These are phyloP conservation scores for Citeromyces matritensis DNA, from an alignment of 805 yeast genomes.

Conservation along the genomic window DNA sequence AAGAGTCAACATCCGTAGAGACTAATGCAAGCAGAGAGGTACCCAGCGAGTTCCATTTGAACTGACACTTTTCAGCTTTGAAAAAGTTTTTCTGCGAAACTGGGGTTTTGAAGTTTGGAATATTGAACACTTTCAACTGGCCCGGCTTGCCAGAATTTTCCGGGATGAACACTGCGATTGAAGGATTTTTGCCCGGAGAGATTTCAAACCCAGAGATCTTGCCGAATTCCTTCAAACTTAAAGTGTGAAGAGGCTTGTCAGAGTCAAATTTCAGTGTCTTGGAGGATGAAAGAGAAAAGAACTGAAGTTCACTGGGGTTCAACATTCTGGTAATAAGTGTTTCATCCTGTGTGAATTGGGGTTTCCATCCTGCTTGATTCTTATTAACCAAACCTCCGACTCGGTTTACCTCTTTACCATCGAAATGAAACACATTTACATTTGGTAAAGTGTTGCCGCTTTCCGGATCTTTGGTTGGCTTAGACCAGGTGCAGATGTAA, in stretches of 20 bases:
- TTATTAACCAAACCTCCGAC: slow-evolving; percentile 58
- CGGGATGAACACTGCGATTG: slow-evolving; percentile 82
- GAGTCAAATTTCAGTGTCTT: slow-evolving; percentile 11
- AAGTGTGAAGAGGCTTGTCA: slow-evolving; percentile 41
- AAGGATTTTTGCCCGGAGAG: slow-evolving; percentile 82
- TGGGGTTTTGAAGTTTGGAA: slow-evolving; percentile 64
- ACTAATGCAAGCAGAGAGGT: slow-evolving; percentile 89
- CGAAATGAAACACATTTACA: slow-evolving; percentile 57
- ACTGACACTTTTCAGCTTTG: slow-evolving; percentile 87
- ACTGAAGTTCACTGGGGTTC: slow-evolving; percentile 46
- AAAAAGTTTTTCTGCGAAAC: slow-evolving; percentile 79
- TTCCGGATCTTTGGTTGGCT: slow-evolving; percentile 64
- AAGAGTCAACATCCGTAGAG: slow-evolving; percentile 87
- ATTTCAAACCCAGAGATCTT: slow-evolving; percentile 34
- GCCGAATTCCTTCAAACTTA: slow-evolving; percentile 38
- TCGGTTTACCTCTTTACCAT: slow-evolving; percentile 18
- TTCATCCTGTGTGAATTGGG: slow-evolving; percentile 83
- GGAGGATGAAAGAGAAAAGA: slow-evolving; percentile 33
- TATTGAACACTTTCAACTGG: slow-evolving; percentile 65
- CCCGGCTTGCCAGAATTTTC: slow-evolving; percentile 86
- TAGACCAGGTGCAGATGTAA: slow-evolving; percentile 78
- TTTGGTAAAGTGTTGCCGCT: slow-evolving; percentile 35
- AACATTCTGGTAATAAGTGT: slow-evolving; percentile 41
- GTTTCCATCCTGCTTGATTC: slow-evolving; percentile 81
- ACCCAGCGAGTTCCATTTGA: slow-evolving; percentile 90